Percentiles rank a stretch among this genome's conserved stretches.
Conservation (phyloP, 164 flowering plant species). For the Pachysandra terminalis region DNA sequence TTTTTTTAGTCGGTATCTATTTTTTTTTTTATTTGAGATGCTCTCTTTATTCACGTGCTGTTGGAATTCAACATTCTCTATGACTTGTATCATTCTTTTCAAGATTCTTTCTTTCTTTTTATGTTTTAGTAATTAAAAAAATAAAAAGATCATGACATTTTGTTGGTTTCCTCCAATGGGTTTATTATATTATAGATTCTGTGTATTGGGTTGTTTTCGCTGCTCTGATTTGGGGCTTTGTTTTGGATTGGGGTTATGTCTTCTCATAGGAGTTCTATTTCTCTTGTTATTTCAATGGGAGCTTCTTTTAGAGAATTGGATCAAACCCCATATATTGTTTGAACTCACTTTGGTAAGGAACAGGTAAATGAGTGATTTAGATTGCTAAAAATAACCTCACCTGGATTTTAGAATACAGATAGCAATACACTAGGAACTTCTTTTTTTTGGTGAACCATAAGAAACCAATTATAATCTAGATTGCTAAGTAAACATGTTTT, state of each 20-base stretch:
- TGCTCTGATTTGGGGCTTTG: not conserved
- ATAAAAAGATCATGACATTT: not conserved
- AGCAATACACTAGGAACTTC: too few species aligned
- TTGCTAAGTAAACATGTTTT: not conserved
- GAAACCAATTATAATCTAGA: too few species aligned
- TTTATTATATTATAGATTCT: not conserved
- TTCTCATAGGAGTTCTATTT: too few species aligned
- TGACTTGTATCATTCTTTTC: not conserved
- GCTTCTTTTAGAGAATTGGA: too few species aligned
- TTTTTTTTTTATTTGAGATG: not conserved
- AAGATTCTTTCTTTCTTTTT: too few species aligned
- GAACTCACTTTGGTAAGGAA: not conserved
- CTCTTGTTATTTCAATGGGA: not conserved
- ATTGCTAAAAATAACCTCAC: not conserved
- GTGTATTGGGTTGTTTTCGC: not conserved
- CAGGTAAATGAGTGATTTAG: not conserved
- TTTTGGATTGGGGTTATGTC: too few species aligned
- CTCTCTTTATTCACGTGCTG: not conserved
- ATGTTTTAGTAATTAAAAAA: too few species aligned
- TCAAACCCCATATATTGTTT: not conserved
- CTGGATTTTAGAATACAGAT: not conserved
- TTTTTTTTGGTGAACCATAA: too few species aligned
- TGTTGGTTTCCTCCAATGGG: not conserved
- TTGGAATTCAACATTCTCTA: not conserved
- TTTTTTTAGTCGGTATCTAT: not conserved